These are phyloP conservation scores for Leishmania braziliensis DNA, from an alignment of 208 protist species.

Conservation along the genomic window DNA sequence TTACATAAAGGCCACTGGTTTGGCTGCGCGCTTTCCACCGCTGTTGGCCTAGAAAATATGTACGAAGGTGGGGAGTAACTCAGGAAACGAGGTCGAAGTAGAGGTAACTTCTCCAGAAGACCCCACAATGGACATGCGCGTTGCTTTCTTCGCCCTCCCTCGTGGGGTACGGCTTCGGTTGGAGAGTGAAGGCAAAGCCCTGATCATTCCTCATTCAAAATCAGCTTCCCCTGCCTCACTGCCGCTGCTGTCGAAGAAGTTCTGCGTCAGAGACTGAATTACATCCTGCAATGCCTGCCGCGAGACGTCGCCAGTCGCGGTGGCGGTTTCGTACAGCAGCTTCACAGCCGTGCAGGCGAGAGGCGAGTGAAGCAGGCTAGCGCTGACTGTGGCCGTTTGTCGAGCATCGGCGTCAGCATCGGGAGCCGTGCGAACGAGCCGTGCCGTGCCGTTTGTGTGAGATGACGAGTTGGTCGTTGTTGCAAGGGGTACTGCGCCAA, in stretches of 20 bases:
- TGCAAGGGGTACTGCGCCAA: not conserved
- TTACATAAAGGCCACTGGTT: not conserved
- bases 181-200: not conserved
- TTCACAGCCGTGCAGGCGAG: constrained; percentile 36
- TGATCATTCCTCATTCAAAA: constrained; percentile 5
- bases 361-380: constrained; percentile 18
- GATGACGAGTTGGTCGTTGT: not conserved
- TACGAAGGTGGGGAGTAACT: not conserved
- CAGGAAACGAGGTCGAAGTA: not conserved
- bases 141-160: not conserved
- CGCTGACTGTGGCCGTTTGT: not conserved
- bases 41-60: not conserved
- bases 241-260: constrained; percentile 27
- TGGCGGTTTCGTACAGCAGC: constrained; percentile 52
- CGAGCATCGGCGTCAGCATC: not conserved
- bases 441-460: not conserved
- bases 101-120: constrained; percentile 6
- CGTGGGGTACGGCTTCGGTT: not conserved
- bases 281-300: constrained; percentile 42
- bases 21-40: not conserved
- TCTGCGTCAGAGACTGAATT: constrained; percentile 40
- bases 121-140: not conserved
- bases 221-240: not conserved
- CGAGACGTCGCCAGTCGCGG: constrained; percentile 44
- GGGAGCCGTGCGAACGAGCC: not conserved